Conservation (phyloP, 2,329 filamentous ascomycete species). For the Aureobasidium leucospermi region DNA sequence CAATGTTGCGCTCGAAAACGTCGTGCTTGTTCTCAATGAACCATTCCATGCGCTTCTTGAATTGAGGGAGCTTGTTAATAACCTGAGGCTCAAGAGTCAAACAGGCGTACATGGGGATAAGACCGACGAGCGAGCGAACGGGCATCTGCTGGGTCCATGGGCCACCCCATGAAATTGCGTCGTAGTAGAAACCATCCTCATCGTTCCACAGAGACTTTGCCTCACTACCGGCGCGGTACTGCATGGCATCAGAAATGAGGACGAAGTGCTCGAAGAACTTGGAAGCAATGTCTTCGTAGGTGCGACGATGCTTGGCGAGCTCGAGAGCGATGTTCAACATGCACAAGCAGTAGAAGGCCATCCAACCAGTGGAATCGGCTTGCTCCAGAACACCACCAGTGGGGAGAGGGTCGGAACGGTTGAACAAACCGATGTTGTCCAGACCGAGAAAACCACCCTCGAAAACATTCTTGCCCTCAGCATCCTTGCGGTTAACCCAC, state of each 20-base stretch:
- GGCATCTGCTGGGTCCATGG: slow-evolving; percentile 90
- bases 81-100: slow-evolving; percentile 89
- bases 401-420: slow-evolving; percentile 87
- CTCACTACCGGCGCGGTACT: slow-evolving; percentile 57
- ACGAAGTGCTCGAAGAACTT: slow-evolving; percentile 99
- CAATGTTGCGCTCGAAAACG: slow-evolving; percentile 86
- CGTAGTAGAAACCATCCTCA: slow-evolving; percentile 95
- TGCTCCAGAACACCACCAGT: slow-evolving; percentile 92
- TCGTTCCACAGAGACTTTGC: slow-evolving; percentile 94
- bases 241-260: slow-evolving; percentile 95
- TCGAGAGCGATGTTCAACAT: slow-evolving; percentile 97
- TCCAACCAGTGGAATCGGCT: slow-evolving; percentile 96
- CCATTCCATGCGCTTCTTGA: slow-evolving; percentile 91
- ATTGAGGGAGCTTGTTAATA: slow-evolving; percentile 82
- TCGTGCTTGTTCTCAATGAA: slow-evolving; percentile 84
- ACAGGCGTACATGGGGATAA: slow-evolving; percentile 90
- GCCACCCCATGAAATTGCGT: slow-evolving; percentile 92
- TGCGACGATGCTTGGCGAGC: slow-evolving; percentile 87
- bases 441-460: slow-evolving; percentile 92
- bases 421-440: slow-evolving; percentile 97
- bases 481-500: slow-evolving; percentile 98
- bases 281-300: slow-evolving; percentile 92
- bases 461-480: slow-evolving; percentile 92
- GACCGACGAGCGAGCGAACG: slow-evolving; percentile 81
- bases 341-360: slow-evolving; percentile 93